Evolutionary conservation across 306 rosid species (phyloP).

Genomic region (Prunus armeniaca): DNA sequence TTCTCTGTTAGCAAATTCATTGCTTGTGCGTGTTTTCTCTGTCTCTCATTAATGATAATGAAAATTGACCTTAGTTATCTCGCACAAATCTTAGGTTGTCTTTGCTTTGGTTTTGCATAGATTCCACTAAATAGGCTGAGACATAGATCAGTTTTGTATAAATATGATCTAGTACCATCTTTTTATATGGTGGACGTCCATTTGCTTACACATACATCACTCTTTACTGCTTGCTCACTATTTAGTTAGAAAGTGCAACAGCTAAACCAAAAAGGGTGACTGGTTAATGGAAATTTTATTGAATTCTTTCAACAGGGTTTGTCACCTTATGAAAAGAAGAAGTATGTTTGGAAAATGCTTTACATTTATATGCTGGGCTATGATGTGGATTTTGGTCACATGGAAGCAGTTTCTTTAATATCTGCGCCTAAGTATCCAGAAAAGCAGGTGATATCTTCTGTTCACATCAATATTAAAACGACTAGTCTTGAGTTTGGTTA

Average conservation of each 20-base stretch:
- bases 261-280: constrained; percentile 4
- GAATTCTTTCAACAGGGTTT: constrained; percentile 61
- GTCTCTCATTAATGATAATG: background rate
- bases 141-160: background rate
- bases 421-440: constrained; percentile 99
- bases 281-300: constrained; percentile 7
- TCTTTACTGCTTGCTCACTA: background rate
- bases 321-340: constrained; percentile 94
- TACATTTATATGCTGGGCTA: constrained; percentile 95
- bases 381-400: constrained; percentile 99
- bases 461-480: background rate
- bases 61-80: background rate
- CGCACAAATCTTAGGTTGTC: background rate
- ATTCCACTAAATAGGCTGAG: background rate
- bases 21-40: background rate
- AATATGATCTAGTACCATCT: background rate
- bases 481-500: background rate
- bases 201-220: background rate
- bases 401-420: constrained; percentile 99
- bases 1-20: background rate
- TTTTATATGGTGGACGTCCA: background rate
- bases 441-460: constrained; percentile 65
- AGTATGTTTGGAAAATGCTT: constrained; percentile 99
- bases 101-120: background rate
- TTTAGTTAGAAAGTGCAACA: constrained; percentile 1